Base-by-base conservation (phyloP, 345 rosid genomes). In the Linum trigynum region DNA sequence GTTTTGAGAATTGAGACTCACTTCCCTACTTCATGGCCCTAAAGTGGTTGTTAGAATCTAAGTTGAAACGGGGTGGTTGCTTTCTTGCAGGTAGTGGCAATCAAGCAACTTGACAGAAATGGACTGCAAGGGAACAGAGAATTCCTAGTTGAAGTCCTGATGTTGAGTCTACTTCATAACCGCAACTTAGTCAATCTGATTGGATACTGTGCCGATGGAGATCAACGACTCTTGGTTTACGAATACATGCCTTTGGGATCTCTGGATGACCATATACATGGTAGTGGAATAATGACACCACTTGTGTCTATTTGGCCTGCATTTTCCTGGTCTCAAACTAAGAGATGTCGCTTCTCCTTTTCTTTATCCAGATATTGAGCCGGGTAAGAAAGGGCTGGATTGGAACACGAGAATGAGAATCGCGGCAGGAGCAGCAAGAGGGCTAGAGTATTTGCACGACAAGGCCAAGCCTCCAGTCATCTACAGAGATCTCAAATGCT, bases 401-500 rank as follows among this genome's bases (percentile, higher is more conserved):
- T 57, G 61, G 61, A 57, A 57, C 11, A 57, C 61, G 38, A 32
- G 61, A 57, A 57, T 57, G 61, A 57, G 11, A 37, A 57, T 57
- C 2, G 61, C 61, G 36, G 61, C 61, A 17, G 61, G 61, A 23
- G 32, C 61, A 57, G 61, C 61, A 6, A 57, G 23, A 57, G 61
- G 61, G 37, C 38, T 57, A 4, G 61, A 57, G 61, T 17, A 57
- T 57, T 57, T 57, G 61, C 61, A 57, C 10, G 61, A 57, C 61
- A 57, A 57, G 8, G 61, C 37, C 38, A 37, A 57, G 36, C 61
- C 61, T 8, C 61, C 61, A 1, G 61, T 57, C 38, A 57, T 57
- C 36, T 57, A 57, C 61, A 32, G 61, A 37, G 61, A 57, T 57
- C 35, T 57, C 9, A 57, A 57, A 57, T 57, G 61, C 61, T 57